These are phyloP conservation scores for Rhododendron griersonianum DNA, from an alignment of 148 eudicot genomes.

Conservation along the genomic window DNA sequence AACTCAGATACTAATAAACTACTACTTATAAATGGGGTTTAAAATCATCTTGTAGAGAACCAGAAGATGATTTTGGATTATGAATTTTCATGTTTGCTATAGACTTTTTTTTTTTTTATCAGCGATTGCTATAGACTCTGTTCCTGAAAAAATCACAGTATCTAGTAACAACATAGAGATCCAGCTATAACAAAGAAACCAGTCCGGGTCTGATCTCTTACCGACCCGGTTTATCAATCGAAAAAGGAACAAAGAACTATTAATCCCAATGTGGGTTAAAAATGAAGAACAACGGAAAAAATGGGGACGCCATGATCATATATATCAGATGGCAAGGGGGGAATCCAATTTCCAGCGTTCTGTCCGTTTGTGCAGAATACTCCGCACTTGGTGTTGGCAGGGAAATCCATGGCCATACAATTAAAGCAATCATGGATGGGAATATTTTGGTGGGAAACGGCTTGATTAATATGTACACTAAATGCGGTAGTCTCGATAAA, in stretches of 20 bases:
- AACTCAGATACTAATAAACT: too few species aligned
- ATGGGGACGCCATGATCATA: not conserved
- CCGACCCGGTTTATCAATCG: not conserved
- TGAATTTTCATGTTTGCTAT: too few species aligned
- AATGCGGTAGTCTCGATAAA: constrained; percentile 45
- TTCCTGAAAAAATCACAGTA: too few species aligned
- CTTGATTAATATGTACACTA: constrained; percentile 57
- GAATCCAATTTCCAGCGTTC: constrained; percentile 23
- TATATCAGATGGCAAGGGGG: not conserved
- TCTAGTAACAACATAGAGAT: not conserved
- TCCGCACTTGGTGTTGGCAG: constrained; percentile 42
- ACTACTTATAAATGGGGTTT: too few species aligned
- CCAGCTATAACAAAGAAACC: not conserved
- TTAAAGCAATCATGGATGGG: constrained; percentile 20
- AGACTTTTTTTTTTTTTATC: not conserved
- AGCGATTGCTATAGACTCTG: too few species aligned
- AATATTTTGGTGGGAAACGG: constrained; percentile 43
- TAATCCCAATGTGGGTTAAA: constrained; percentile 22
- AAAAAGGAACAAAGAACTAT: constrained; percentile 11
- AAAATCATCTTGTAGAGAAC: too few species aligned
- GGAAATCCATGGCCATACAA: constrained; percentile 51
- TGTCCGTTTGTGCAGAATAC: constrained; percentile 53
- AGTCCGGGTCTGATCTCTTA: not conserved
- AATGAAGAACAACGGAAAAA: not conserved
- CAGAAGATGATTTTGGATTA: too few species aligned